These are phyloP conservation scores for Avena sativa DNA, from an alignment of 176 grass and related monocot genomes.

Conservation along the genomic window DNA sequence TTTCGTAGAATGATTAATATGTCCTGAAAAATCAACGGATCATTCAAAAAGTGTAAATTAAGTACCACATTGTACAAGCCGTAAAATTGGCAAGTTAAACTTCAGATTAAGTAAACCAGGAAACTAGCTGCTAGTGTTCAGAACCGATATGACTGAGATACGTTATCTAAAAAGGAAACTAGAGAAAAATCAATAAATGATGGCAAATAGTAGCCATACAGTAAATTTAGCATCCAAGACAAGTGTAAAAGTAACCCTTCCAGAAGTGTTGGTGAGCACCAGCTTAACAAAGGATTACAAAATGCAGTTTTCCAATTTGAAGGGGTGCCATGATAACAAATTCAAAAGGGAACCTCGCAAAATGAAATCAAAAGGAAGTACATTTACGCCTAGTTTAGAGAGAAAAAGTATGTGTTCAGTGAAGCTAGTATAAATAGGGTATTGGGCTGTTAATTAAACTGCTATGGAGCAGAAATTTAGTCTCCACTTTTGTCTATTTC, in stretches of 20 bases:
- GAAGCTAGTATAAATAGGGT: neutral
- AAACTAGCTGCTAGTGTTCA: constrained; percentile 30
- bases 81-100: constrained; percentile 17
- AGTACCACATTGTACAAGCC: neutral
- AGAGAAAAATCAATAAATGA: constrained; percentile 1
- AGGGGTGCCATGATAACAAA: neutral
- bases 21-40: constrained; percentile 61
- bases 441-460: constrained; percentile 10
- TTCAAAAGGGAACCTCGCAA: neutral
- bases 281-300: constrained; percentile 7
- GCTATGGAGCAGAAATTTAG: constrained; percentile 27
- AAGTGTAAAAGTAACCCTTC: constrained; percentile 29
- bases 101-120: constrained; percentile 12
- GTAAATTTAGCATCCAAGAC: constrained; percentile 19
- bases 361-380: constrained; percentile 16
- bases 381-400: neutral
- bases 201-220: neutral
- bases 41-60: neutral
- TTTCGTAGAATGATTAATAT: constrained; percentile 89
- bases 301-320: neutral
- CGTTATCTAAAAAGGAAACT: constrained; percentile 7
- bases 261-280: constrained; percentile 12
- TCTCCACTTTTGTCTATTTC: neutral
- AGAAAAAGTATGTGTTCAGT: neutral
- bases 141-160: neutral